These are phyloP conservation scores for Cyclotella distinguenda DNA, from an alignment of 108 stramenopile genomes.

Conservation along the genomic window DNA sequence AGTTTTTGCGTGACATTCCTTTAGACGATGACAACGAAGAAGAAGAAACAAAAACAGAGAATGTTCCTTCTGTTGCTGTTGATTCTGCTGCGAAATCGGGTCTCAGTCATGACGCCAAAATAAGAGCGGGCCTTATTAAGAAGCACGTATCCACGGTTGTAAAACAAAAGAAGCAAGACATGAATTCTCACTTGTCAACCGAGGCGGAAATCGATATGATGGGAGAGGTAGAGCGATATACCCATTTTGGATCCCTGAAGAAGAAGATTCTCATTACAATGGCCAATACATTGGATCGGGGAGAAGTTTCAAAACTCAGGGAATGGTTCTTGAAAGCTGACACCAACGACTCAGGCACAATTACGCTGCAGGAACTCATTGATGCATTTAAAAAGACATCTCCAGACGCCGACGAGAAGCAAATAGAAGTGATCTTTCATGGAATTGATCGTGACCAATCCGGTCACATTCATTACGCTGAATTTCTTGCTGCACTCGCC, in stretches of 20 bases:
- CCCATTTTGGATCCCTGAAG: constrained; percentile 52
- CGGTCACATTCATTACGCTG: constrained; percentile 69
- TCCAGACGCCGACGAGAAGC: constrained; percentile 48
- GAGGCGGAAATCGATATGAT: constrained; percentile 18
- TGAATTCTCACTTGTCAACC: not conserved
- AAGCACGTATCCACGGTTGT: constrained; percentile 38
- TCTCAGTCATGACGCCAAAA: constrained; percentile 1
- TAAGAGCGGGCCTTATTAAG: constrained; percentile 27
- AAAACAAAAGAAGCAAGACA: constrained; percentile 24
- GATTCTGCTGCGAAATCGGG: not conserved
- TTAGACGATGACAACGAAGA: constrained; percentile 24
- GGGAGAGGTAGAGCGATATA: constrained; percentile 42
- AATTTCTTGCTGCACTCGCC: constrained; percentile 73
- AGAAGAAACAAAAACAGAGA: constrained; percentile 4
- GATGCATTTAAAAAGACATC: constrained; percentile 43
- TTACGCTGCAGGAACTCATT: constrained; percentile 56
- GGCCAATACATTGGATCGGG: constrained; percentile 64
- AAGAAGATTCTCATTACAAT: constrained; percentile 61
- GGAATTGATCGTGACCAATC: constrained; percentile 68
- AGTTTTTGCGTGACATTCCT: constrained; percentile 29
- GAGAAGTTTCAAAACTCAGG: constrained; percentile 49
- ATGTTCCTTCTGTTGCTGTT: not conserved
- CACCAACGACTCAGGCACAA: constrained; percentile 59
- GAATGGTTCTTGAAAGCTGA: constrained; percentile 61
- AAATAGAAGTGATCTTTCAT: constrained; percentile 54